Evolutionary conservation across 2,329 filamentous ascomycete genomes (phyloP).

Genomic region (Didymellaceae sp.): DNA sequence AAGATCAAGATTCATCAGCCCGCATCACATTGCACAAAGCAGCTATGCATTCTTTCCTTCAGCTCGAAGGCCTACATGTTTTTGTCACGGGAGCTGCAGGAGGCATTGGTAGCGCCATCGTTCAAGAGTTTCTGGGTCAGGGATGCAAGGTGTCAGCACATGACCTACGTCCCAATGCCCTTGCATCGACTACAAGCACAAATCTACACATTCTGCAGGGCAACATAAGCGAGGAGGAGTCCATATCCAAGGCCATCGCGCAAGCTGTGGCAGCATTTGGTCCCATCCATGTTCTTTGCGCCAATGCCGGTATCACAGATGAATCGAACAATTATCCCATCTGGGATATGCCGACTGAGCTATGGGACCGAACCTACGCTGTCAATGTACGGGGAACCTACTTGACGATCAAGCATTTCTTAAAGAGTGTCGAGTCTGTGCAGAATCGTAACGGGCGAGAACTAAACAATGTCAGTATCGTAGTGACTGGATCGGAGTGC

Average conservation of each 20-base stretch:
- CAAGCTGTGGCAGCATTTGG: slow-evolving; percentile 55
- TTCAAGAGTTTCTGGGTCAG: slow-evolving; percentile 60
- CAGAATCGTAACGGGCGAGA: slow-evolving; percentile 51
- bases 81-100: slow-evolving; percentile 62
- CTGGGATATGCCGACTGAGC: slow-evolving; percentile 59
- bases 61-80: slow-evolving; percentile 58
- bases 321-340: slow-evolving; percentile 57
- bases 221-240: slow-evolving; percentile 57
- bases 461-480: slow-evolving; percentile 58
- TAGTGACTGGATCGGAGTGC: slow-evolving; percentile 61
- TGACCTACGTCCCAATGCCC: slow-evolving; percentile 52
- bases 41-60: slow-evolving; percentile 53
- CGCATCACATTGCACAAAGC: too few species aligned
- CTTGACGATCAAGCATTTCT: slow-evolving; percentile 63
- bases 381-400: slow-evolving; percentile 61
- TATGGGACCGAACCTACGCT: slow-evolving; percentile 60
- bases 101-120: slow-evolving; percentile 58
- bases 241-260: slow-evolving; percentile 51
- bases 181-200: slow-evolving; percentile 35
- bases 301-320: slow-evolving; percentile 61
- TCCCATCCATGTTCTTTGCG: slow-evolving; percentile 60
- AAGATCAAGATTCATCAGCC: too few species aligned
- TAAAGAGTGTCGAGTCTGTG: slow-evolving; percentile 50
- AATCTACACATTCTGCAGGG: slow-evolving; percentile 54
- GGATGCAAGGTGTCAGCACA: slow-evolving; percentile 63